phyloP scores from a whole-genome alignment of 2,329 filamentous ascomycete species.

The Annulohypoxylon truncatum region DNA sequence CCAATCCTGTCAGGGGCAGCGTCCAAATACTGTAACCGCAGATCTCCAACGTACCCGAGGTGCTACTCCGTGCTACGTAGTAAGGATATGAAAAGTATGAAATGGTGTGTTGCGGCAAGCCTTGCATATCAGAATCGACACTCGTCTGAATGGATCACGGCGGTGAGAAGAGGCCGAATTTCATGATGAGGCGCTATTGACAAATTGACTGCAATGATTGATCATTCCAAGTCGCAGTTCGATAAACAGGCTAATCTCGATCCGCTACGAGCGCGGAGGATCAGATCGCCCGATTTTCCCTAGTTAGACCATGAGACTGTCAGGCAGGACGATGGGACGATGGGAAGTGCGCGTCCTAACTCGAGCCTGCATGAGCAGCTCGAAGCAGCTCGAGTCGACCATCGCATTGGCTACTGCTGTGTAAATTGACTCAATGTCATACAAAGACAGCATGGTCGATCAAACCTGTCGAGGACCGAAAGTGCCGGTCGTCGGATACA shows the following conservation, averaged over 20 bases:
- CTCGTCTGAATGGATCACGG: conserved; percentile 21
- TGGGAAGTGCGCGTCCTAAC: conserved; percentile 16
- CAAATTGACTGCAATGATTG: conserved; percentile 25
- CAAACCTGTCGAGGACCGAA: conserved; percentile 18
- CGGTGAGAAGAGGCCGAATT: conserved; percentile 27
- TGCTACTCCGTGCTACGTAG: conserved; percentile 16
- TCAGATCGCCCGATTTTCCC: conserved; percentile 25
- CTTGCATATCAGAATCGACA: conserved; percentile 37
- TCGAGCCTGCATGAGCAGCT: background rate
- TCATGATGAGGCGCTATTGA: conserved; percentile 28
- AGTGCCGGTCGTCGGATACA: conserved; percentile 34
- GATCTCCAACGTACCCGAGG: conserved; percentile 36
- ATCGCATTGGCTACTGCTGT: conserved; percentile 10
- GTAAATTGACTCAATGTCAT: conserved; percentile 12
- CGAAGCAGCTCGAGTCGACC: conserved; percentile 3
- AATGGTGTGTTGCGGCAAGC: conserved; percentile 34
- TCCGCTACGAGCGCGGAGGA: conserved; percentile 29
- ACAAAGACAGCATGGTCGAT: conserved; percentile 19
- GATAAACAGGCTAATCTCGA: conserved; percentile 44
- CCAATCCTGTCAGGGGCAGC: conserved; percentile 41
- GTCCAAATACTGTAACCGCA: conserved; percentile 35
- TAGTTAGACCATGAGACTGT: background rate
- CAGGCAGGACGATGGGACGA: conserved; percentile 22
- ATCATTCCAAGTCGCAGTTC: conserved; percentile 24
- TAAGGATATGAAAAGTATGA: background rate